Conservation (phyloP, 768 basidiomycete species). For the Crucibulum laeve region DNA sequence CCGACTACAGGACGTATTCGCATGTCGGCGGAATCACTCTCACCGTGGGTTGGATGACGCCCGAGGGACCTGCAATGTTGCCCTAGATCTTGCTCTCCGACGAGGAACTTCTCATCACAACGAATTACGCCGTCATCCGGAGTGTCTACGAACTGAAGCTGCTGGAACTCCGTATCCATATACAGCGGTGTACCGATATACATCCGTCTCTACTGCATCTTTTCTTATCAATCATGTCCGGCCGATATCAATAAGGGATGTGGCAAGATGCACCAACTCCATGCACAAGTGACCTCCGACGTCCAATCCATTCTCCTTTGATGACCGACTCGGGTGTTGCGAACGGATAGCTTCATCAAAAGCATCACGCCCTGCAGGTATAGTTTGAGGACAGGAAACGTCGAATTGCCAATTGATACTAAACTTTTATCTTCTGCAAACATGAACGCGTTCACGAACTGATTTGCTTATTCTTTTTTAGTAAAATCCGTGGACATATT, state of each 20-base stretch:
- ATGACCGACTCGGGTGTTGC: too few relatives aligned
- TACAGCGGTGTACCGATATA: too few relatives aligned
- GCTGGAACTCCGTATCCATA: too few relatives aligned
- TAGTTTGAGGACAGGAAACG: neutral
- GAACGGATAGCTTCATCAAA: neutral
- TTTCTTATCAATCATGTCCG: too few relatives aligned
- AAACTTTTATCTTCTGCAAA: neutral
- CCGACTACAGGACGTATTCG: neutral
- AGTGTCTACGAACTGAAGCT: too few relatives aligned
- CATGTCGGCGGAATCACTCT: neutral
- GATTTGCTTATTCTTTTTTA: neutral
- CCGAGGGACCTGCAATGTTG: neutral
- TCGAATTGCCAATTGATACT: neutral
- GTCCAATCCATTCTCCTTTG: too few relatives aligned
- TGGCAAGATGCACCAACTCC: too few relatives aligned
- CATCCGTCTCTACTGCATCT: too few relatives aligned
- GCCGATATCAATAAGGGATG: too few relatives aligned
- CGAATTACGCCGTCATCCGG: too few relatives aligned
- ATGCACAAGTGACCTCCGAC: too few relatives aligned
- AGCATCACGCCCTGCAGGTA: neutral
- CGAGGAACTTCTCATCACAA: too few relatives aligned
- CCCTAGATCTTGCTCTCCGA: neutral
- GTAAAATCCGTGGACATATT: neutral
- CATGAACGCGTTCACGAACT: neutral
- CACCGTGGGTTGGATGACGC: neutral